A percentile compares a stretch with the other conserved stretches of the same genome.
These are phyloP conservation scores for Fusarium ramigenum DNA, from an alignment of 2,329 filamentous ascomycete genomes.

Conservation along the genomic window DNA sequence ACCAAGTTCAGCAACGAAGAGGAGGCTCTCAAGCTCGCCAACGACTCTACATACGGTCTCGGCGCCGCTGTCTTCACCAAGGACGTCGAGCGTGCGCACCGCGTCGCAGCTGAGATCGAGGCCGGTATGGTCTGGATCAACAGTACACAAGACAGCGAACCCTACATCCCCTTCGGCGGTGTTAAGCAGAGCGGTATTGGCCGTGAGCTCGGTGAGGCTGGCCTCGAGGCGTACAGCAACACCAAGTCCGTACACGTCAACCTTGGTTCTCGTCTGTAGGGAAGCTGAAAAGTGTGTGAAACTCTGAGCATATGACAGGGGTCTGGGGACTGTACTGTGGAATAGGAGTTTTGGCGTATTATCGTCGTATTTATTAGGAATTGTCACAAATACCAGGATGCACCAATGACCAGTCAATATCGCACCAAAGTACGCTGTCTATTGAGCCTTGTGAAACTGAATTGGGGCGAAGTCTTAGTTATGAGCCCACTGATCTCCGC, in stretches of 20 bases:
- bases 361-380: slow-evolving; percentile 7
- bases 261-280: slow-evolving; percentile 36
- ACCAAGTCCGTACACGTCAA: slow-evolving; percentile 43
- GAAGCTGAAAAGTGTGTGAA: neutral
- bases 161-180: slow-evolving; percentile 41
- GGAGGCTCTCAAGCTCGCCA: slow-evolving; percentile 77
- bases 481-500: neutral
- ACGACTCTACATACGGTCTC: slow-evolving; percentile 80
- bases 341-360: slow-evolving; percentile 31
- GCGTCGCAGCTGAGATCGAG: slow-evolving; percentile 76
- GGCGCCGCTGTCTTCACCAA: slow-evolving; percentile 83
- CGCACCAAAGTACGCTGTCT: neutral
- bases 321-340: neutral
- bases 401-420: neutral
- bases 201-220: slow-evolving; percentile 40
- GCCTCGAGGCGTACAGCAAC: slow-evolving; percentile 41
- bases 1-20: slow-evolving; percentile 84
- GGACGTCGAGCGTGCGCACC: slow-evolving; percentile 81
- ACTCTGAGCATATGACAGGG: neutral
- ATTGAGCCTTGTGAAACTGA: neutral
- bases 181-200: slow-evolving; percentile 44
- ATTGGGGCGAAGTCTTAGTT: slow-evolving; percentile 7
- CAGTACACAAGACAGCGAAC: slow-evolving; percentile 42
- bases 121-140: slow-evolving; percentile 72
- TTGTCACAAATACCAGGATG: slow-evolving; percentile 19